Percentiles rank a stretch among this genome's conserved stretches.
Evolutionary conservation across 2,329 filamentous ascomycete genomes (phyloP).

Genomic region (Fusarium lateritium): DNA sequence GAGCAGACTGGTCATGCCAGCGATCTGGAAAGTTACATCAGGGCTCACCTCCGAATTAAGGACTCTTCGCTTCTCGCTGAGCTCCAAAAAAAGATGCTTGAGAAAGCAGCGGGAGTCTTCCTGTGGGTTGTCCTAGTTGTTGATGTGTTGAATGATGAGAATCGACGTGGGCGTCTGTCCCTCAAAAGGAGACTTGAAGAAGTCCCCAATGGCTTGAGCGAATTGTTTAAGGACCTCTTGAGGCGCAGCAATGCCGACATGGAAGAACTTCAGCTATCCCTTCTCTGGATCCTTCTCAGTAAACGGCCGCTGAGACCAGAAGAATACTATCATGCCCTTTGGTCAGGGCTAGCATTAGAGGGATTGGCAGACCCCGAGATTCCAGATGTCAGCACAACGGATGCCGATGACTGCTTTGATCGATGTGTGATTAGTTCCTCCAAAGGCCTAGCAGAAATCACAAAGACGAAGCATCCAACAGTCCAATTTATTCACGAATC

Average conservation of each 20-base stretch:
- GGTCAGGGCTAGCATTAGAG: background rate
- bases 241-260: slow-evolving; percentile 60
- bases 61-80: background rate
- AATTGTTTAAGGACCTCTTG: slow-evolving; percentile 67
- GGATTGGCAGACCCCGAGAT: accelerated
- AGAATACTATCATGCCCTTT: slow-evolving; percentile 59
- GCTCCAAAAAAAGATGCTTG: slow-evolving; percentile 45
- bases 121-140: slow-evolving; percentile 61
- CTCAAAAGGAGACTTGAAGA: slow-evolving; percentile 51
- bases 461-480: slow-evolving; percentile 45
- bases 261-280: slow-evolving; percentile 59
- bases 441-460: slow-evolving; percentile 65
- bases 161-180: slow-evolving; percentile 44
- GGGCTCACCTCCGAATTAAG: slow-evolving; percentile 12
- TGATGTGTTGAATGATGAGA: slow-evolving; percentile 56
- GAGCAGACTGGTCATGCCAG: slow-evolving; percentile 40
- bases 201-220: slow-evolving; percentile 57
- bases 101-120: slow-evolving; percentile 60
- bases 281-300: slow-evolving; percentile 69
- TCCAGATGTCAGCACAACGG: slow-evolving; percentile 39
- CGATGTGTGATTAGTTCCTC: slow-evolving; percentile 60
- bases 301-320: slow-evolving; percentile 57
- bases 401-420: background rate
- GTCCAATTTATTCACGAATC: slow-evolving; percentile 71
- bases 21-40: slow-evolving; percentile 48